Evolutionary conservation across 441 rosid species (phyloP).

Genomic region (Hura crepitans): DNA sequence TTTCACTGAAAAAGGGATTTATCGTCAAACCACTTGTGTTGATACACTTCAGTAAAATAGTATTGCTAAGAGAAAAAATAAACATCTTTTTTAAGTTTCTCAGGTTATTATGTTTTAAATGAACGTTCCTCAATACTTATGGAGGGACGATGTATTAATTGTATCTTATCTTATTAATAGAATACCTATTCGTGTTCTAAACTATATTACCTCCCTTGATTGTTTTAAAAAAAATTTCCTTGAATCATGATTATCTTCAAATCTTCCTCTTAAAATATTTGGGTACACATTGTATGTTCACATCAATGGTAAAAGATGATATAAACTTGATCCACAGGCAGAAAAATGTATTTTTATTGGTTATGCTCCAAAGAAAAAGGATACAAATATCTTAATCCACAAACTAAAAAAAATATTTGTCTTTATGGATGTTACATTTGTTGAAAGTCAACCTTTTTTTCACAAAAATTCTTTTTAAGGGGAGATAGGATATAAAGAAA

Average conservation of each 20-base stretch:
- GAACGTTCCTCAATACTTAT: not conserved
- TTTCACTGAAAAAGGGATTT: not conserved
- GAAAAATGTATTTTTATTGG: not conserved
- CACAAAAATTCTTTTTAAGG: not conserved
- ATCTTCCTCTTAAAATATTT: not conserved
- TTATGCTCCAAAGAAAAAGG: not conserved
- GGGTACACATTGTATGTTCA: not conserved
- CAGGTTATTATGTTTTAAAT: not conserved
- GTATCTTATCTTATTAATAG: not conserved
- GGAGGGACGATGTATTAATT: not conserved
- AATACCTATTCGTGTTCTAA: not conserved
- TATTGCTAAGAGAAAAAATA: not conserved
- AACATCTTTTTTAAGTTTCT: not conserved
- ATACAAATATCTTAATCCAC: not conserved
- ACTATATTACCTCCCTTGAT: not conserved
- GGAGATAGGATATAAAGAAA: not conserved
- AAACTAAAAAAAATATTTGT: not conserved
- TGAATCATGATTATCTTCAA: too few relatives aligned
- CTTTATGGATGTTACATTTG: not conserved
- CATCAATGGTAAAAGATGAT: not conserved
- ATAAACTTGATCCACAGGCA: not conserved
- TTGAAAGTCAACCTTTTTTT: not conserved
- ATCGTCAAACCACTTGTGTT: too few relatives aligned
- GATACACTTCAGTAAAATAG: not conserved
- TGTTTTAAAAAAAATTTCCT: not conserved